Evolutionary conservation across 495 filamentous ascomycete genomes (phyloP).

Genomic region (Sporormia fimetaria): DNA sequence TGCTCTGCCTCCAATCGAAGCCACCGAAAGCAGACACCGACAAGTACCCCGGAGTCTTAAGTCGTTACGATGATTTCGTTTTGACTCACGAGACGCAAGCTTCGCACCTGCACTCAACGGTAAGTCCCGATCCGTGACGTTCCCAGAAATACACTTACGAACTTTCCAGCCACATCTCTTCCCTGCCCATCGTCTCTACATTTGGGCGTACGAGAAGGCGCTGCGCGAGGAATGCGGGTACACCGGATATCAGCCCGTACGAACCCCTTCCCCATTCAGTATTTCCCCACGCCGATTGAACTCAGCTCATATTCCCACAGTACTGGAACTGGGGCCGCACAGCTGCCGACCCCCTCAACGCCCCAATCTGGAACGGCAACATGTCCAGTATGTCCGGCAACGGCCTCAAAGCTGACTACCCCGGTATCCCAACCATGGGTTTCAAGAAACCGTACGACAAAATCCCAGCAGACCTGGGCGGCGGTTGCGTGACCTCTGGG

Average conservation of each 20-base stretch:
- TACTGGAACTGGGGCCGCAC: slow-evolving; percentile 57
- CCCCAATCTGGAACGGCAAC: slow-evolving; percentile 54
- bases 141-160: not conserved
- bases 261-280: not conserved
- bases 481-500: slow-evolving; percentile 51
- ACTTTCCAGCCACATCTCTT: slow-evolving; percentile 14
- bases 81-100: slow-evolving; percentile 17
- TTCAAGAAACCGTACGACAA: slow-evolving; percentile 15
- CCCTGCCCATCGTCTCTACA: slow-evolving; percentile 17
- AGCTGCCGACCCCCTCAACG: slow-evolving; percentile 36
- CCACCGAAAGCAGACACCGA: slow-evolving; percentile 12
- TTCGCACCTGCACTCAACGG: slow-evolving; percentile 13
- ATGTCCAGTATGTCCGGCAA: slow-evolving; percentile 52
- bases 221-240: slow-evolving; percentile 31
- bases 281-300: not conserved
- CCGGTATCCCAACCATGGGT: slow-evolving; percentile 15
- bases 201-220: slow-evolving; percentile 21
- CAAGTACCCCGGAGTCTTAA: slow-evolving; percentile 9
- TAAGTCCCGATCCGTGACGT: not conserved
- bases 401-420: slow-evolving; percentile 38
- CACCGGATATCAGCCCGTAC: slow-evolving; percentile 23
- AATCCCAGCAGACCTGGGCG: slow-evolving; percentile 44
- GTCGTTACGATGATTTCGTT: slow-evolving; percentile 22
- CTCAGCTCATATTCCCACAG: too few species aligned
- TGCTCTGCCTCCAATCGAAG: slow-evolving; percentile 20